Percentiles rank a stretch among this genome's conserved stretches.
Evolutionary conservation across 805 yeast genomes (phyloP).

Genomic region (Wickerhamomyces rabaulensis): DNA sequence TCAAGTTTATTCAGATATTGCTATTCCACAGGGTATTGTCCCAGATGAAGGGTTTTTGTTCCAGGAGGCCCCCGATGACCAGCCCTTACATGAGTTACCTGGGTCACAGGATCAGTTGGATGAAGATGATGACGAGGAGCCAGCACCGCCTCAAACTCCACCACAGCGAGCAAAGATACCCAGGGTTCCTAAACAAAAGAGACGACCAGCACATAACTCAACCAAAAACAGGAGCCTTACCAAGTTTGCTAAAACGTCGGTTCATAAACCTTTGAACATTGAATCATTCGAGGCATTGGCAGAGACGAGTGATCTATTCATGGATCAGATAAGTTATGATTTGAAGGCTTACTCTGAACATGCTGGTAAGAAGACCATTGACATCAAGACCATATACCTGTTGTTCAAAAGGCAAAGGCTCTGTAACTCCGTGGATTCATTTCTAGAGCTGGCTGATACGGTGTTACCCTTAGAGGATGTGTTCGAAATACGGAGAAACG

Average conservation of each 20-base stretch:
- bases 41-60: slow-evolving; percentile 8
- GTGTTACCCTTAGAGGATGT: slow-evolving; percentile 26
- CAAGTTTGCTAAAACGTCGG: slow-evolving; percentile 6
- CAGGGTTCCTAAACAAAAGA: neutral
- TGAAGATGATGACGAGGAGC: neutral
- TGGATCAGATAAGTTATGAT: slow-evolving; percentile 25
- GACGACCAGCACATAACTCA: neutral
- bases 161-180: neutral
- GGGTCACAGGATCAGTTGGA: neutral
- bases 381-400: slow-evolving; percentile 21
- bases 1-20: slow-evolving; percentile 17
- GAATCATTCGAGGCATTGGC: slow-evolving; percentile 21
- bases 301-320: slow-evolving; percentile 23
- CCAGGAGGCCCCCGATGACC: slow-evolving; percentile 1
- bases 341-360: slow-evolving; percentile 29
- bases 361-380: slow-evolving; percentile 20
- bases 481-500: slow-evolving; percentile 16
- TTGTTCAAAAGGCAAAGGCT: slow-evolving; percentile 28
- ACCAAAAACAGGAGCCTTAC: slow-evolving; percentile 4
- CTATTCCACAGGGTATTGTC: slow-evolving; percentile 23
- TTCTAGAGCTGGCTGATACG: slow-evolving; percentile 24
- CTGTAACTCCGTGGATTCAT: slow-evolving; percentile 10
- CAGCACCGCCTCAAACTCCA: neutral
- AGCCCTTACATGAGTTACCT: neutral
- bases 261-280: slow-evolving; percentile 10